Percentiles rank a stretch among this genome's conserved stretches.
Evolutionary conservation across 768 basidiomycete genomes (phyloP).

Genomic region (Boletus rufocinnamomeus): DNA sequence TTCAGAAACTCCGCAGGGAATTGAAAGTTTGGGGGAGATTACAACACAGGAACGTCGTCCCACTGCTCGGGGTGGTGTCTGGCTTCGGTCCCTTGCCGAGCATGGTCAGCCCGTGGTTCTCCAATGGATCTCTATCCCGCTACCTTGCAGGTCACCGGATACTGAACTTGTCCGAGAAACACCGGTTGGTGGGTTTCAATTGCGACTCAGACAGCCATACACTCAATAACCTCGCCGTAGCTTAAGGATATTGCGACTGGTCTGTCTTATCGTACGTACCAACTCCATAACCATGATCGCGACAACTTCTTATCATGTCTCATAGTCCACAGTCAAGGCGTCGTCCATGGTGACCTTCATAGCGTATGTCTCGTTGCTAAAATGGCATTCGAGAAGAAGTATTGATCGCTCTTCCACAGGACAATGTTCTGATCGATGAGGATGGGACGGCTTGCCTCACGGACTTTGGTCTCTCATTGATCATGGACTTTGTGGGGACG

Average conservation of each 20-base stretch:
- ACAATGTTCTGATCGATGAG: slow-evolving; percentile 47
- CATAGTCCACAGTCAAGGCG: slow-evolving; percentile 24
- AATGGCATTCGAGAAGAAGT: neutral
- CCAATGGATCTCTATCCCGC: slow-evolving; percentile 26
- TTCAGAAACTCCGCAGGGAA: slow-evolving; percentile 34
- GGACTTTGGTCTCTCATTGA: slow-evolving; percentile 47
- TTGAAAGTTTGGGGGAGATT: slow-evolving; percentile 21
- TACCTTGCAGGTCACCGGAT: slow-evolving; percentile 18
- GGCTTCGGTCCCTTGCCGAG: slow-evolving; percentile 34
- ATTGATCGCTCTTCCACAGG: slow-evolving; percentile 14
- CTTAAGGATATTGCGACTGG: slow-evolving; percentile 26
- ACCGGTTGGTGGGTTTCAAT: slow-evolving; percentile 15
- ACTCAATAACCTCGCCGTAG: slow-evolving; percentile 7
- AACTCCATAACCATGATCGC: neutral
- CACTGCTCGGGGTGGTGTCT: slow-evolving; percentile 31
- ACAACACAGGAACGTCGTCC: slow-evolving; percentile 31
- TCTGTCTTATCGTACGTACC: slow-evolving; percentile 24
- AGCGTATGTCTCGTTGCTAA: slow-evolving; percentile 26
- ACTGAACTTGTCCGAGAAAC: neutral
- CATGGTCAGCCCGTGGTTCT: slow-evolving; percentile 38
- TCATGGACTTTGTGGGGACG: slow-evolving; percentile 30
- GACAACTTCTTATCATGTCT: neutral
- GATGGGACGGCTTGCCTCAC: slow-evolving; percentile 44
- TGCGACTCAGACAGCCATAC: neutral
- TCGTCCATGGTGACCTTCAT: slow-evolving; percentile 41